Base-by-base conservation (phyloP, 352 stramenopile genomes). In the Phytophthora gonapodyides region DNA sequence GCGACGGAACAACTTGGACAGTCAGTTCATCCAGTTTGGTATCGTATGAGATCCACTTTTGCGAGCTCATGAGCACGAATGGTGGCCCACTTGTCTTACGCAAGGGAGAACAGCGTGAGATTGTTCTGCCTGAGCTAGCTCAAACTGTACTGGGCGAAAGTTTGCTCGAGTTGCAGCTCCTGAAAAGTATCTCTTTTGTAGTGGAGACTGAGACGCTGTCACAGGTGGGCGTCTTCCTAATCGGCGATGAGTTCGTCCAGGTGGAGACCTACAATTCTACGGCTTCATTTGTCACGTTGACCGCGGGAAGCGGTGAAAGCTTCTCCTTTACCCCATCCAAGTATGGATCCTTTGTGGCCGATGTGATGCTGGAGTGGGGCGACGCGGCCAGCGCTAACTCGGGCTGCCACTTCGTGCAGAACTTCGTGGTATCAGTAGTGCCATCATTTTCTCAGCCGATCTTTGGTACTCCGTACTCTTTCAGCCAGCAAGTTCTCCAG, bases 401-500 rank as follows among this genome's bases (percentile, higher is more conserved):
- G 34, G 64, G 64, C 7, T 72, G 64, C 30, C 47, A 42, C 10
- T 61, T 60, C 43, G 50, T 44, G 19, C 33, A 50, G 43, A 61
- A 60, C 8, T 31, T 65, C 42, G 44, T 33, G 15, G 5, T 72
- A 9, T 64, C 42, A 17, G 48, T 55, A 7, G 3, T 69, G 3
- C 58, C 52, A 33, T 59, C 33, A 15, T 37, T 67, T 42, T 49
- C 43, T 11, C 50, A 59, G 21, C 44, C 58, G 21, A 1, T 60
- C 1, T 57, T 61, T 48, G 35, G 21, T 16, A 10, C 42, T 10
- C 64, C 64, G 2, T 65, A 61, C 31, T 38, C 42, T 35, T 73
- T 66, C 19, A 73, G 41, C 17, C 52, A 41, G 50, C 69, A 45
- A 31, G 44, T 69, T 49, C 43, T 69, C 24, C 59, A 73, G 57